Percentiles rank a stretch among this genome's conserved stretches.
These are phyloP conservation scores for Allium fistulosum DNA, from an alignment of 106 monocot species.

Conservation along the genomic window DNA sequence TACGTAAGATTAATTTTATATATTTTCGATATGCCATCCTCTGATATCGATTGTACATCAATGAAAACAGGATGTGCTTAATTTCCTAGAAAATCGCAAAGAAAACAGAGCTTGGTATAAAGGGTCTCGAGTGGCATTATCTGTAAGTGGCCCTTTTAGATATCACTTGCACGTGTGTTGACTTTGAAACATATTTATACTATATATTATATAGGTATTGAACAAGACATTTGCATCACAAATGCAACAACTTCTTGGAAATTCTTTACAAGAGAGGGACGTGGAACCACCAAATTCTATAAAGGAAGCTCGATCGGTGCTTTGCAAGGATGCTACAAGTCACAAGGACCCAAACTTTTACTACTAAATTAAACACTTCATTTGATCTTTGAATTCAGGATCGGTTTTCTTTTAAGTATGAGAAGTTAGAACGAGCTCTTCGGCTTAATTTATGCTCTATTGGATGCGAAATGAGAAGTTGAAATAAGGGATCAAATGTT, in stretches of 20 bases:
- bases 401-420: background rate
- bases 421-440: constrained; percentile 1
- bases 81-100: constrained; percentile 82
- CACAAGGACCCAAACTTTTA: constrained; percentile 74
- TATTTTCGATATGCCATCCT: background rate
- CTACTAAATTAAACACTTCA: constrained; percentile 30
- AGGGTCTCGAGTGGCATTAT: constrained; percentile 64
- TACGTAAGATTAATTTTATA: background rate
- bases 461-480: background rate
- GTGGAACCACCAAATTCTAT: constrained; percentile 79
- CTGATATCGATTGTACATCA: background rate
- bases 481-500: background rate
- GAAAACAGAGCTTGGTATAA: constrained; percentile 92
- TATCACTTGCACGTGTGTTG: background rate
- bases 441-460: background rate
- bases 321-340: constrained; percentile 71
- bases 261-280: constrained; percentile 68
- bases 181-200: background rate
- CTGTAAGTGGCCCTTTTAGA: constrained; percentile 45
- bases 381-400: background rate
- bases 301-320: constrained; percentile 92
- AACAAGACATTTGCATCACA: constrained; percentile 96
- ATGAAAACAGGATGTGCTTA: constrained; percentile 73
- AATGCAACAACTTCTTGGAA: constrained; percentile 90
- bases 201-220: constrained; percentile 36